A percentile compares a stretch with the other conserved stretches of the same genome.
Conservation (phyloP, 495 filamentous ascomycete genomes). For the Thermothielavioides terrestris region DNA sequence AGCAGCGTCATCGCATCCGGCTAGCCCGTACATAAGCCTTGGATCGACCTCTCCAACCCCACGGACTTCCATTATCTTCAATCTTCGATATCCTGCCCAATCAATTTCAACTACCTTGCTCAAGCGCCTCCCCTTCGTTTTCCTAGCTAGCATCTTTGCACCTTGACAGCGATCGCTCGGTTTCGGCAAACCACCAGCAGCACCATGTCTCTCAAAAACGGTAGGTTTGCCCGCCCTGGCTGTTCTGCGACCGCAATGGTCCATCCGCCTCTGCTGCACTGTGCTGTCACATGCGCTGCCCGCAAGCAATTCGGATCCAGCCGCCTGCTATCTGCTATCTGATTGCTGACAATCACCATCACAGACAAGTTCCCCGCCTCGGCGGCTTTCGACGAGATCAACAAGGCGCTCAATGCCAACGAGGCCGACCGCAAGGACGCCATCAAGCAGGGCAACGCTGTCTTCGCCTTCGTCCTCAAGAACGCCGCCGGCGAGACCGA, state of each 20-base stretch:
- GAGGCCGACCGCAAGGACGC: slow-evolving; percentile 75
- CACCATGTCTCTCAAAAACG: slow-evolving; percentile 77
- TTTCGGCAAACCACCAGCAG: slow-evolving; percentile 21
- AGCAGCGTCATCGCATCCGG: slow-evolving; percentile 20
- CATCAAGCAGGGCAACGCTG: slow-evolving; percentile 74
- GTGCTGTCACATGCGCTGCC: no score
- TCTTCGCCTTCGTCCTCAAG: slow-evolving; percentile 90
- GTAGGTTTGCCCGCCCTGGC: slow-evolving; percentile 35
- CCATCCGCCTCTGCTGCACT: no score
- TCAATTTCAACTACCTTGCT: neutral
- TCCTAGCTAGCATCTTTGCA: neutral
- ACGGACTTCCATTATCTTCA: neutral
- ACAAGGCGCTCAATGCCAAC: slow-evolving; percentile 57
- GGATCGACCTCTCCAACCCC: neutral
- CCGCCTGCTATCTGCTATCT: no score
- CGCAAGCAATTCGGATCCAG: neutral
- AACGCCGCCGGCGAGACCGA: slow-evolving; percentile 69
- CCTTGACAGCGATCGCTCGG: neutral
- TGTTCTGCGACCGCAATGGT: no score
- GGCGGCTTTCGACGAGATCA: slow-evolving; percentile 82
- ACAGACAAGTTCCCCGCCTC: slow-evolving; percentile 85
- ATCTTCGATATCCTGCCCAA: neutral
- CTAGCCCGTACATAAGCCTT: neutral
- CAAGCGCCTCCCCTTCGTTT: neutral
- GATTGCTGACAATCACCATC: slow-evolving; percentile 3